Conservation (phyloP, 306 rosid species). For the Pyrus pyrifolia region DNA sequence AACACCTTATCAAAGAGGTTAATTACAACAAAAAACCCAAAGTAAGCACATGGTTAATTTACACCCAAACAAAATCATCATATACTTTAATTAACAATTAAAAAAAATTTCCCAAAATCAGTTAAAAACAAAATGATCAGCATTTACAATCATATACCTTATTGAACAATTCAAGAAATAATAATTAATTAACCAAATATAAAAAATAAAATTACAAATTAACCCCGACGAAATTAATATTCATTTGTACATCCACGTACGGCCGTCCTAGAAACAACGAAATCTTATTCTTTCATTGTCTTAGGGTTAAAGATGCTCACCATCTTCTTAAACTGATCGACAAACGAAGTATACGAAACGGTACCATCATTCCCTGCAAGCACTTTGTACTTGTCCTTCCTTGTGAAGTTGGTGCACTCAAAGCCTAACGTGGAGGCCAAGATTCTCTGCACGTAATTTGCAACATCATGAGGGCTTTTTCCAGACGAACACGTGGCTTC, state of each 20-base stretch:
- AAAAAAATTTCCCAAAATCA: not conserved
- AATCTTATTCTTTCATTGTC: not conserved
- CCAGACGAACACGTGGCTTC: constrained; percentile 90
- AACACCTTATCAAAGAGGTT: too few species aligned
- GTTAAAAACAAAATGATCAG: not conserved
- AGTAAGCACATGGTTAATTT: not conserved
- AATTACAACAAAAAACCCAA: not conserved
- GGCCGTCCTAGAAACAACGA: not conserved
- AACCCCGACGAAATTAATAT: not conserved
- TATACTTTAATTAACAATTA: not conserved
- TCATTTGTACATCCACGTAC: not conserved
- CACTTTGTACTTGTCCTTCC: constrained; percentile 80
- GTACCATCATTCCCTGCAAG: constrained; percentile 91
- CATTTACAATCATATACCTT: not conserved
- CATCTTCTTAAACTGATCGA: constrained; percentile 40
- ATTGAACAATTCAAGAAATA: not conserved
- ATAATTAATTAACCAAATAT: not conserved
- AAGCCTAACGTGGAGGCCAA: constrained; percentile 82
- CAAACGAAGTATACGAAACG: constrained; percentile 38
- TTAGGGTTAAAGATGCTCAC: constrained; percentile 14
- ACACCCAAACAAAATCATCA: not conserved
- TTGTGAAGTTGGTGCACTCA: constrained; percentile 81
- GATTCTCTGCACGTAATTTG: constrained; percentile 84
- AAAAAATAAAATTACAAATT: not conserved
- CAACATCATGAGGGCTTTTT: constrained; percentile 84